Base-by-base conservation (phyloP, 2,329 filamentous ascomycete species). In the Ophiocordyceps camponoti-saundersi region DNA sequence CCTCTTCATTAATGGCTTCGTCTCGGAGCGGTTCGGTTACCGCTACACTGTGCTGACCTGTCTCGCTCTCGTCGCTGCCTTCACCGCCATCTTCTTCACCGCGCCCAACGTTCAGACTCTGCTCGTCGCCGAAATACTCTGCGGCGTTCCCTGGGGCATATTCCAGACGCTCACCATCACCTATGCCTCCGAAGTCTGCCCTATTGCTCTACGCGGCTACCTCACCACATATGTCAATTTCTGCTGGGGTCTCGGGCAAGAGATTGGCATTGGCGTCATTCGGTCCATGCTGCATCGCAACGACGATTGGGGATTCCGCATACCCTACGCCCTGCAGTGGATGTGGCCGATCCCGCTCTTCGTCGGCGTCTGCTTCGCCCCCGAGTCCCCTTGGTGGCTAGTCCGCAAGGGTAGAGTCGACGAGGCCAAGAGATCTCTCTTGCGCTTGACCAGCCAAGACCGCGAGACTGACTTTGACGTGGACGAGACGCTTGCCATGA, bases 401-500 rank as follows among this genome's bases (percentile, higher is more conserved):
- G 79, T 86, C 42, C 77, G 82, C 39, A 75, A 72, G 55, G 79
- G 77, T 32, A 71, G 70, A 34, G 64, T 77, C 39, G 74, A 78
- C 10, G 78, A 84, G 16, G 82, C 82, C 29, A 84, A 84, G 64
- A 65, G 67, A 44, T 67, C 80, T 1, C 70, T 86, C 20, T 66
- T 81, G 44, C 77, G 81, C 3, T 66, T 86, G 20, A 85, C 81
- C 6, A 80, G 72, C 55, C 55, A 70, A 15, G 67, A 78, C 51
- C 68, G 69, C 47, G 80, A 86, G 50, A 80, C 77, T 1, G 74
- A 82, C 50, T 89, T 92, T 55, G 77, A 93, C 56, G 76, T 83
- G 12, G 83, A 93, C 51, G 85, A 92, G 64, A 92, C 85, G 0
- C 71, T 94, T 45, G 80, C 85, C 55, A 93, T 94, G 85, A 94